Conservation (phyloP, 106 monocot species). For the Platanthera zijinensis region DNA sequence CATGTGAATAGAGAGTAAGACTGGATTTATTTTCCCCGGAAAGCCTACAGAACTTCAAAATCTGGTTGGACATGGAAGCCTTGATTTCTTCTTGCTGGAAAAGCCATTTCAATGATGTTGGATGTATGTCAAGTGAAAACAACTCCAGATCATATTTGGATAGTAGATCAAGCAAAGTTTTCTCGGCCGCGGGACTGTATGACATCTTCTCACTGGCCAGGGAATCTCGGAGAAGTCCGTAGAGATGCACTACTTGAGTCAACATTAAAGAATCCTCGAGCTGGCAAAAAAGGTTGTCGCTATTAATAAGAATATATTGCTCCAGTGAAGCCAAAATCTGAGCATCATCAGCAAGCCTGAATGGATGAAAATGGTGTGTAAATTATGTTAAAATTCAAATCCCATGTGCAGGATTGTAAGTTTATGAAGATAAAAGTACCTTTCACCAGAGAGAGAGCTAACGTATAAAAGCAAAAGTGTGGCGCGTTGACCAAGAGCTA, state of each 20-base stretch:
- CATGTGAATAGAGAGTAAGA: slow-evolving; percentile 19
- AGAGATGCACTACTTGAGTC: slow-evolving; percentile 64
- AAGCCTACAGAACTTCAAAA: slow-evolving; percentile 63
- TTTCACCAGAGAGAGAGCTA: slow-evolving; percentile 62
- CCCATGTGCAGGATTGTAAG: neutral
- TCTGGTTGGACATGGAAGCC: slow-evolving; percentile 34
- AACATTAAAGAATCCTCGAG: slow-evolving; percentile 39
- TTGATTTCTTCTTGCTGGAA: slow-evolving; percentile 58
- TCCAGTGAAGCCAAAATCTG: slow-evolving; percentile 80
- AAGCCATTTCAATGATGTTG: slow-evolving; percentile 72
- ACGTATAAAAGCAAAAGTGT: slow-evolving; percentile 58
- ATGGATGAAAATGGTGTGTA: slow-evolving; percentile 1
- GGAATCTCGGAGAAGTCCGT: slow-evolving; percentile 49
- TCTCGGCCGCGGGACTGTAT: slow-evolving; percentile 79
- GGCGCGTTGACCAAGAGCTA: slow-evolving; percentile 63
- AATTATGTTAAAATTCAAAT: slow-evolving; percentile 3
- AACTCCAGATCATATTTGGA: slow-evolving; percentile 55
- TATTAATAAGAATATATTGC: slow-evolving; percentile 77
- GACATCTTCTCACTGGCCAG: slow-evolving; percentile 4
- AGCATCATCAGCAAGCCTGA: slow-evolving; percentile 61
- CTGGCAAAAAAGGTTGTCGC: slow-evolving; percentile 31
- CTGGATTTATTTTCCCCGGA: slow-evolving; percentile 24
- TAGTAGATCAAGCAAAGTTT: slow-evolving; percentile 48
- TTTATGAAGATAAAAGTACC: slow-evolving; percentile 44
- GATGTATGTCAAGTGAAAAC: slow-evolving; percentile 56